Conservation (phyloP, 306 rosid species). For the Albizia julibrissin region DNA sequence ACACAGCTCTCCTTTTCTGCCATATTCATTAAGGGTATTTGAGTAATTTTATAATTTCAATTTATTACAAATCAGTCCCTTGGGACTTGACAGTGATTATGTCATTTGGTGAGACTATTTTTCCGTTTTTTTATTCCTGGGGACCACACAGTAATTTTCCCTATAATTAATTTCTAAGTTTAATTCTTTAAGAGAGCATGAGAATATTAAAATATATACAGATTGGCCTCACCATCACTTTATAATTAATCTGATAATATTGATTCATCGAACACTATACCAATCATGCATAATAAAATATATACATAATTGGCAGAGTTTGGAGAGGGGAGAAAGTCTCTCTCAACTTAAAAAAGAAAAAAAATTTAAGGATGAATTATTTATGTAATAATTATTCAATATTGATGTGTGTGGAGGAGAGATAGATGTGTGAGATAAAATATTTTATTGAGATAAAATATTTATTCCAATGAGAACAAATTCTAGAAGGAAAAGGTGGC, state of each 20-base stretch:
- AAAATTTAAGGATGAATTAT: not conserved
- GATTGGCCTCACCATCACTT: not conserved
- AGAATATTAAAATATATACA: not conserved
- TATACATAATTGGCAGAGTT: not conserved
- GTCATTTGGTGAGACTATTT: too few relatives aligned
- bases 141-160: too few relatives aligned
- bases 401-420: constrained; percentile 17
- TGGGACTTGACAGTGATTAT: too few relatives aligned
- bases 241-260: not conserved
- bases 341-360: not conserved
- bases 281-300: constrained; percentile 7
- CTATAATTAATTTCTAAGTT: not conserved
- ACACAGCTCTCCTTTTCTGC: too few relatives aligned
- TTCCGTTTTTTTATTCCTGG: too few relatives aligned
- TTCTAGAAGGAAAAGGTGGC: constrained; percentile 45
- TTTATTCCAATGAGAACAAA: constrained; percentile 30
- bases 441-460: constrained; percentile 4
- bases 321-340: constrained; percentile 22
- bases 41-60: too few relatives aligned
- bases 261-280: not conserved
- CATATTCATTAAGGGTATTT: too few relatives aligned
- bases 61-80: too few relatives aligned
- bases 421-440: constrained; percentile 12
- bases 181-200: not conserved
- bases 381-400: not conserved